phyloP scores from a whole-genome alignment of 352 stramenopile genomes.

The Pythium pyrilobum region DNA sequence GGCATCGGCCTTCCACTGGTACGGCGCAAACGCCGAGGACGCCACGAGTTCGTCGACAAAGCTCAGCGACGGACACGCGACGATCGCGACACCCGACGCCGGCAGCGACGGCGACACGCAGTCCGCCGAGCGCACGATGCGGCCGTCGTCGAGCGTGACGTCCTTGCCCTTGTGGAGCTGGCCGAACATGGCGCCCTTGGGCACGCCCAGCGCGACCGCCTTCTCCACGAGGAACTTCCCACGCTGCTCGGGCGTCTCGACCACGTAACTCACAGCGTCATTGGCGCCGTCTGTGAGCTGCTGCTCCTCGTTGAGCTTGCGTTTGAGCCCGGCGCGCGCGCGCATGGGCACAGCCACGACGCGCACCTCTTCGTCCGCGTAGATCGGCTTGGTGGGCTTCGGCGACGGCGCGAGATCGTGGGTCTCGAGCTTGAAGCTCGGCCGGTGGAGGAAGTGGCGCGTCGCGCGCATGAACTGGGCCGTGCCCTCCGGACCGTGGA shows the following conservation, averaged over 20 bases:
- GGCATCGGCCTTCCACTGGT: constrained; percentile 18
- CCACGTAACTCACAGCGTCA: constrained; percentile 62
- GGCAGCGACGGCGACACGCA: constrained; percentile 67
- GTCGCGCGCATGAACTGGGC: constrained; percentile 67
- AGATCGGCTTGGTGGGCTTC: constrained; percentile 14
- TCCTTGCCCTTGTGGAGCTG: constrained; percentile 77
- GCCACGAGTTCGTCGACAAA: constrained; percentile 57
- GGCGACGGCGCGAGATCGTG: constrained; percentile 23
- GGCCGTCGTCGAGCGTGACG: constrained; percentile 59
- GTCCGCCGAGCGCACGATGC: constrained; percentile 55
- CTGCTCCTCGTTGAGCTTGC: constrained; percentile 41
- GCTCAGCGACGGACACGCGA: constrained; percentile 54
- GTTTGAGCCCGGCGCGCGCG: constrained; percentile 42
- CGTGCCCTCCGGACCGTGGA: constrained; percentile 70
- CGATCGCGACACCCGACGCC: constrained; percentile 38
- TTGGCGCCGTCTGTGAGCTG: constrained; percentile 16
- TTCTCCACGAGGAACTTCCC: constrained; percentile 80
- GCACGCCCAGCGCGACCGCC: constrained; percentile 59
- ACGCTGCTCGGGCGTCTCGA: constrained; percentile 62
- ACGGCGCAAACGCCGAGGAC: constrained; percentile 34
- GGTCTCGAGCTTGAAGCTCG: constrained; percentile 48
- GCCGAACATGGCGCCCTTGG: constrained; percentile 72
- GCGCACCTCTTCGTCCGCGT: constrained; percentile 54
- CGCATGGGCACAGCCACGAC: constrained; percentile 36
- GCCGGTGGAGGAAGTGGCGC: constrained; percentile 78